A percentile compares a stretch with the other conserved stretches of the same genome.
Conservation (phyloP, 352 stramenopile genomes). For the Globisporangium cystogenes region DNA sequence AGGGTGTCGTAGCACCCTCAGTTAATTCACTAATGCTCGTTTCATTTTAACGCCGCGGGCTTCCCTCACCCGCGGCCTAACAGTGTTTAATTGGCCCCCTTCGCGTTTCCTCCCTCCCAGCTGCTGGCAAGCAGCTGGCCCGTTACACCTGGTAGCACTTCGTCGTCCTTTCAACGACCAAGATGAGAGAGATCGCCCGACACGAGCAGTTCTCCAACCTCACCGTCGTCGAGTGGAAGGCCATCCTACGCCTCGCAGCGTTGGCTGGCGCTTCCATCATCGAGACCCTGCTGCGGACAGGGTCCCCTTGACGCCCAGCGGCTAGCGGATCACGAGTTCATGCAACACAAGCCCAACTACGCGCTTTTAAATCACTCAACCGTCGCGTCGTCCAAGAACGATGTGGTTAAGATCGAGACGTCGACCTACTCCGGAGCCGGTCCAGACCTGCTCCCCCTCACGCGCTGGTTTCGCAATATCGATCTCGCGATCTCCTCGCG, state of each 20-base stretch:
- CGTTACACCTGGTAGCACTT: slow-evolving; percentile 3
- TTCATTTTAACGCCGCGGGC: too few relatives aligned
- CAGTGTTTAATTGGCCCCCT: not conserved
- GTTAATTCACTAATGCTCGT: too few relatives aligned
- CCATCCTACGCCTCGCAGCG: not conserved
- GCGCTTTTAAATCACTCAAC: not conserved
- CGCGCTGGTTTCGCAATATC: slow-evolving; percentile 15
- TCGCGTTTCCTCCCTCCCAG: not conserved
- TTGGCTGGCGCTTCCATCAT: not conserved
- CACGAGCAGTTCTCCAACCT: not conserved
- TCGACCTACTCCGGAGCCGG: slow-evolving; percentile 2
- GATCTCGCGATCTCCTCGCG: slow-evolving; percentile 13
- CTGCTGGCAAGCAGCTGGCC: too few relatives aligned
- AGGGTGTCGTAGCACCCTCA: too few relatives aligned
- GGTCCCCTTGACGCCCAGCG: not conserved
- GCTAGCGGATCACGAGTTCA: not conserved
- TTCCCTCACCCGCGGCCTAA: not conserved
- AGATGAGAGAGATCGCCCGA: not conserved
- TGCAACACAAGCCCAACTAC: slow-evolving; percentile 7
- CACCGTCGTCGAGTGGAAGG: not conserved
- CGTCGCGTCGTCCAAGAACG: slow-evolving; percentile 2
- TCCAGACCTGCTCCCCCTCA: slow-evolving; percentile 2
- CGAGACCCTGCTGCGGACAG: slow-evolving; percentile 7
- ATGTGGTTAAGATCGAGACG: slow-evolving; percentile 5
- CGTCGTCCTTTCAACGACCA: not conserved